Evolutionary conservation across 2,329 filamentous ascomycete genomes (phyloP).

Genomic region (Aspergillus chevalieri): DNA sequence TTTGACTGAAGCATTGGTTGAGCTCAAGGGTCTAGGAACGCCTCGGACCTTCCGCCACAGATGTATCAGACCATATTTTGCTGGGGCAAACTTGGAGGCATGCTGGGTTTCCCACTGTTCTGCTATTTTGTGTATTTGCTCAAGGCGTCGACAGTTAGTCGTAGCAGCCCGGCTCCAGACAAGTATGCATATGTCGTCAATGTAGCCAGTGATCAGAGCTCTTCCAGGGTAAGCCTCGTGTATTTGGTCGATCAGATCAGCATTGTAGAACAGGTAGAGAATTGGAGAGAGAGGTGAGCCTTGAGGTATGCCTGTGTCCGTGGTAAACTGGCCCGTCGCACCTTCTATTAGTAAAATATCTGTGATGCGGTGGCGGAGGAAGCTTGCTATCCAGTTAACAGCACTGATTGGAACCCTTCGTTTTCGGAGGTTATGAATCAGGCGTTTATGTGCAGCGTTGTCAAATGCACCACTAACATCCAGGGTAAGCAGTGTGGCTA

Average conservation of each 20-base stretch:
- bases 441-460: slow-evolving; percentile 5
- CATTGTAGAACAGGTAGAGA: neutral
- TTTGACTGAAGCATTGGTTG: neutral
- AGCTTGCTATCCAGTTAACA: slow-evolving; percentile 2
- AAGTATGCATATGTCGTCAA: neutral
- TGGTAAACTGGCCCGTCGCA: neutral
- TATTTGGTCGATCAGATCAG: neutral
- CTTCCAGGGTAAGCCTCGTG: neutral
- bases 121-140: neutral
- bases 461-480: slow-evolving; percentile 9
- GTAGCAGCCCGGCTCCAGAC: neutral
- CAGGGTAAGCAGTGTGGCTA: slow-evolving; percentile 6
- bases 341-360: slow-evolving; percentile 1
- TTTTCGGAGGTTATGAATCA: slow-evolving; percentile 8
- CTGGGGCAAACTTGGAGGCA: neutral
- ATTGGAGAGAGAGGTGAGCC: no score
- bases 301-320: neutral
- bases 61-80: neutral
- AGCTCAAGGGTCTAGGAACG: neutral
- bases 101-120: neutral
- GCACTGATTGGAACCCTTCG: neutral
- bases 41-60: neutral
- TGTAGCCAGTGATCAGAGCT: neutral
- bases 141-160: neutral
- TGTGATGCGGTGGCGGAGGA: neutral